Percentiles rank a stretch among this genome's conserved stretches.
phyloP scores from a whole-genome alignment of 371 early-diverging fungal species.

The Cokeromyces recurvatus region DNA sequence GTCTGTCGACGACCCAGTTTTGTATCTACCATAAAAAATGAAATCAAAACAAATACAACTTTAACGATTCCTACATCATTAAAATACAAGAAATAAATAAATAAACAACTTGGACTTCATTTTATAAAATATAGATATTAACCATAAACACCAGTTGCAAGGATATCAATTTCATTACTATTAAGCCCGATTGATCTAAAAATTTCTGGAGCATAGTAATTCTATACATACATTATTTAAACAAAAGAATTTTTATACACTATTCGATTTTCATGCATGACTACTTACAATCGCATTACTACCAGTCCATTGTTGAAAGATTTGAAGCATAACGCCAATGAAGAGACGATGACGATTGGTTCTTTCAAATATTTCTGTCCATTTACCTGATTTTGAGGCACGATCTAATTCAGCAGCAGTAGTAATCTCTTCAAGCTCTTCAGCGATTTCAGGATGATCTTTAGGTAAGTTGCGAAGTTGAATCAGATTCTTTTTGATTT shows the following conservation, averaged over 20 bases:
- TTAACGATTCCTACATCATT: constrained; percentile 26
- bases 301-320: constrained; percentile 69
- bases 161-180: constrained; percentile 31
- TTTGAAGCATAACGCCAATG: constrained; percentile 50
- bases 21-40: constrained; percentile 45
- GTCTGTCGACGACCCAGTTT: constrained; percentile 39
- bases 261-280: too few species aligned
- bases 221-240: constrained; percentile 14
- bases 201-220: constrained; percentile 59
- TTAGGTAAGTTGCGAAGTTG: constrained; percentile 40
- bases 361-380: constrained; percentile 42
- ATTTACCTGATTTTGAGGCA: constrained; percentile 37
- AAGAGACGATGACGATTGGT: constrained; percentile 44
- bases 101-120: too few species aligned
- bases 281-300: constrained; percentile 55
- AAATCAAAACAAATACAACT: constrained; percentile 36
- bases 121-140: too few species aligned
- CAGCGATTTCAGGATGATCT: constrained; percentile 37
- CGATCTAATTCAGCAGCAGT: constrained; percentile 41
- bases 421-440: constrained; percentile 49
- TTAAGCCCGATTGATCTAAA: constrained; percentile 45
- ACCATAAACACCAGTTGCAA: constrained; percentile 51
- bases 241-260: background rate
- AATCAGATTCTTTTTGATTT: constrained; percentile 43
- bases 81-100: too few species aligned